Percentiles rank a stretch among this genome's conserved stretches.
These are phyloP conservation scores for Aristolochia californica DNA, from an alignment of 164 flowering plant genomes.

Conservation along the genomic window DNA sequence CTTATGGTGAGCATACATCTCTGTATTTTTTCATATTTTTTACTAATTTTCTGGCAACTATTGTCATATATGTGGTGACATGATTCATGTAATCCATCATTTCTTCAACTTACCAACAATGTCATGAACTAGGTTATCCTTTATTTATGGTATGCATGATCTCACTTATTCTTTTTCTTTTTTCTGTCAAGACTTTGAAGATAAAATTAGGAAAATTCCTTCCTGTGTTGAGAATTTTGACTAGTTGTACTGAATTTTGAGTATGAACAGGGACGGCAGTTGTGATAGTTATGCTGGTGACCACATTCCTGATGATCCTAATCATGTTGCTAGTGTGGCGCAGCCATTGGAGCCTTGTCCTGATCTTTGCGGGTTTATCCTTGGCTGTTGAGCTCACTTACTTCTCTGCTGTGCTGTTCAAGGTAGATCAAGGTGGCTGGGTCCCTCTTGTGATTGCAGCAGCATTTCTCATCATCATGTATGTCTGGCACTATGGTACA, in stretches of 20 bases:
- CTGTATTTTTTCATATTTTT: neutral
- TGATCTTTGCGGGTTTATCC: slow-evolving; percentile 50
- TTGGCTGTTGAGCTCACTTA: slow-evolving; percentile 59
- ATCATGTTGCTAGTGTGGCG: slow-evolving; percentile 90
- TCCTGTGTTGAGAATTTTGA: neutral
- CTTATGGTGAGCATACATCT: slow-evolving; percentile 51
- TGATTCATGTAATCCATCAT: too few relatives aligned
- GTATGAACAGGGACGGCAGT: slow-evolving; percentile 69
- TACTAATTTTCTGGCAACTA: neutral
- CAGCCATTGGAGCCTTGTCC: slow-evolving; percentile 75
- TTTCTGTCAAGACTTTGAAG: too few relatives aligned
- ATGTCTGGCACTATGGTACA: slow-evolving; percentile 92
- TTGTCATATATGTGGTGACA: neutral
- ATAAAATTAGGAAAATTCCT: too few relatives aligned
- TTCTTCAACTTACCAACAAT: too few relatives aligned
- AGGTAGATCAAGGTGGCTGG: slow-evolving; percentile 98
- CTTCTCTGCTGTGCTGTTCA: slow-evolving; percentile 72
- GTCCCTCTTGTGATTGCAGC: slow-evolving; percentile 90
- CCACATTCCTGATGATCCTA: slow-evolving; percentile 69
- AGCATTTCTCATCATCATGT: slow-evolving; percentile 71
- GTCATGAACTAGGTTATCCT: too few relatives aligned
- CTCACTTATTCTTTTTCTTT: too few relatives aligned
- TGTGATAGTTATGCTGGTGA: slow-evolving; percentile 73
- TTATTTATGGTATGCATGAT: too few relatives aligned
- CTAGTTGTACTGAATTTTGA: neutral